These are phyloP conservation scores for Westerdykella aurantiaca DNA, from an alignment of 2,329 filamentous ascomycete genomes.

Conservation along the genomic window DNA sequence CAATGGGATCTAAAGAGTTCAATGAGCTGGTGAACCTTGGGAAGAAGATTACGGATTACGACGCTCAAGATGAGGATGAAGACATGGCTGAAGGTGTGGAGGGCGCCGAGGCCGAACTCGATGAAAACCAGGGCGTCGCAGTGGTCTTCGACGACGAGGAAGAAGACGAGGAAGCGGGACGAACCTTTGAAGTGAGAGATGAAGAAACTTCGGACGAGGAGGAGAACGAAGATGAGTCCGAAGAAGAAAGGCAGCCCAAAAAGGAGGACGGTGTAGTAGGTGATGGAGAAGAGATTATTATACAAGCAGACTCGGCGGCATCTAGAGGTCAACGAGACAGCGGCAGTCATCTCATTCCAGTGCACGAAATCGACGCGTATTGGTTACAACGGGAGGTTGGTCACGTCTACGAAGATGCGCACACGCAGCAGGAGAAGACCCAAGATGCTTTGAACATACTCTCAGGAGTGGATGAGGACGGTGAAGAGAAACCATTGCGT, in stretches of 20 bases:
- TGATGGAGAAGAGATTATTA: constrained; percentile 70
- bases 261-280: constrained; percentile 45
- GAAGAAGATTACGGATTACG: constrained; percentile 98
- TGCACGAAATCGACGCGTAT: constrained; percentile 91
- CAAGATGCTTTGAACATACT: constrained; percentile 76
- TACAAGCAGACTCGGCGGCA: constrained; percentile 60
- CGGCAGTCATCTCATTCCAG: constrained; percentile 58
- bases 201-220: constrained; percentile 73
- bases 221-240: constrained; percentile 58
- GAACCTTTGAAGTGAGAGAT: constrained; percentile 82
- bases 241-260: constrained; percentile 46
- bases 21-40: constrained; percentile 94
- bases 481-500: constrained; percentile 76
- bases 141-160: constrained; percentile 95
- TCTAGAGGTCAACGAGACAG: constrained; percentile 38
- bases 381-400: constrained; percentile 95
- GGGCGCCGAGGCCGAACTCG: constrained; percentile 61
- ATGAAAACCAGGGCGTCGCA: constrained; percentile 92
- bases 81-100: constrained; percentile 66
- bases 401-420: constrained; percentile 79
- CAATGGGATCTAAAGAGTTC: constrained; percentile 82
- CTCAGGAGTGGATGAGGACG: constrained; percentile 67
- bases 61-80: constrained; percentile 92
- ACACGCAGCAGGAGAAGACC: constrained; percentile 90
- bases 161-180: constrained; percentile 65